A percentile compares a stretch with the other conserved stretches of the same genome.
These are phyloP conservation scores for Hirschioporus abietinus DNA, from an alignment of 768 basidiomycete species.

Conservation along the genomic window DNA sequence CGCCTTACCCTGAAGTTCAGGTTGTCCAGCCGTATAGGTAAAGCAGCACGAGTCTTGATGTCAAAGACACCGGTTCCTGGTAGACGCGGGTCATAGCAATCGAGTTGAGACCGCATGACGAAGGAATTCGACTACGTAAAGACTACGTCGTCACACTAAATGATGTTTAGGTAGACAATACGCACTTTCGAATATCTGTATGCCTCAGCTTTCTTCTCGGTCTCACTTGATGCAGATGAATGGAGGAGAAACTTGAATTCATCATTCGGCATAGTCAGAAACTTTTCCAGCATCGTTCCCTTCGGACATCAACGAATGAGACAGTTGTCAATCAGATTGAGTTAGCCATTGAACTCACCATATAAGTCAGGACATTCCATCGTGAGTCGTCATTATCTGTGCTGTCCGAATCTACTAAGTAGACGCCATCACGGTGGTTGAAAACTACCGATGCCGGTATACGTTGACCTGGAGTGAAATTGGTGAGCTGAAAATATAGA, in stretches of 20 bases:
- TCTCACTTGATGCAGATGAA: conserved; percentile 26
- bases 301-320: conserved; percentile 23
- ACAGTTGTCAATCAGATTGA: background rate
- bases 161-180: conserved; percentile 3
- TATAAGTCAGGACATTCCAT: conserved; percentile 71
- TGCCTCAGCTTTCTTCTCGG: conserved; percentile 52
- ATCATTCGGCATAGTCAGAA: conserved; percentile 60
- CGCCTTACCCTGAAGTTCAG: conserved; percentile 67
- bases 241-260: conserved; percentile 60
- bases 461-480: conserved; percentile 74
- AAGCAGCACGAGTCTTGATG: conserved; percentile 88
- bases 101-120: conserved; percentile 93
- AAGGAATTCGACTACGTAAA: conserved; percentile 39
- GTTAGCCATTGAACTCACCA: conserved; percentile 39
- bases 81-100: conserved; percentile 73
- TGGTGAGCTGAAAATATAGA: conserved; percentile 36
- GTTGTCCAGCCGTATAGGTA: conserved; percentile 79
- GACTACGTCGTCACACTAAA: conserved; percentile 36
- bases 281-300: conserved; percentile 89
- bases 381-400: conserved; percentile 35
- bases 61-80: conserved; percentile 94
- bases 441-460: conserved; percentile 70
- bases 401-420: conserved; percentile 57
- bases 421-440: conserved; percentile 59
- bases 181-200: conserved; percentile 82